Conservation (phyloP, 306 rosid species). For the Malus sieversii region DNA sequence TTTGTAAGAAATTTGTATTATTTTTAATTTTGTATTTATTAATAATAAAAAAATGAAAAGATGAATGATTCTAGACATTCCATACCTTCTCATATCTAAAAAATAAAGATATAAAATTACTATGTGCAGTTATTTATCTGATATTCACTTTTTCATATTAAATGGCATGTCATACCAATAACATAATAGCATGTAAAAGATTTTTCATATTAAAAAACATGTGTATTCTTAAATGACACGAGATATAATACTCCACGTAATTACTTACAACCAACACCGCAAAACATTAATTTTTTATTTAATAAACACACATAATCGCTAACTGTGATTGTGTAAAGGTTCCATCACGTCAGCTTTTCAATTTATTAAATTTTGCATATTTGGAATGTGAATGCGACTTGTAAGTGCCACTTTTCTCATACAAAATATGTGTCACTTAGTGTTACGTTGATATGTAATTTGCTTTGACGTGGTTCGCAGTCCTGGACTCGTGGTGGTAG, state of each 20-base stretch:
- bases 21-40: no score
- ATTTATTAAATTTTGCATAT: neutral
- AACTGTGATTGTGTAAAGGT: neutral
- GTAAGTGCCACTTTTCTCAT: neutral
- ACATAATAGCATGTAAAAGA: no score
- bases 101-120: no score
- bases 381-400: neutral
- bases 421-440: neutral
- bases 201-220: no score
- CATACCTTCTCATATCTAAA: no score
- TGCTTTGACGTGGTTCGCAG: neutral
- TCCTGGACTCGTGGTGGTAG: neutral
- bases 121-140: no score
- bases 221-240: no score
- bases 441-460: neutral
- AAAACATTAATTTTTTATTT: neutral
- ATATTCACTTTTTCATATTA: no score
- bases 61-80: no score
- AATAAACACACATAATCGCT: neutral
- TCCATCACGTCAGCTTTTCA: neutral
- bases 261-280: neutral
- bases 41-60: no score
- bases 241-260: neutral
- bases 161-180: no score
- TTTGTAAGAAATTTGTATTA: no score